phyloP scores from a whole-genome alignment of 148 eudicot genomes.

The Linanthus parryae region DNA sequence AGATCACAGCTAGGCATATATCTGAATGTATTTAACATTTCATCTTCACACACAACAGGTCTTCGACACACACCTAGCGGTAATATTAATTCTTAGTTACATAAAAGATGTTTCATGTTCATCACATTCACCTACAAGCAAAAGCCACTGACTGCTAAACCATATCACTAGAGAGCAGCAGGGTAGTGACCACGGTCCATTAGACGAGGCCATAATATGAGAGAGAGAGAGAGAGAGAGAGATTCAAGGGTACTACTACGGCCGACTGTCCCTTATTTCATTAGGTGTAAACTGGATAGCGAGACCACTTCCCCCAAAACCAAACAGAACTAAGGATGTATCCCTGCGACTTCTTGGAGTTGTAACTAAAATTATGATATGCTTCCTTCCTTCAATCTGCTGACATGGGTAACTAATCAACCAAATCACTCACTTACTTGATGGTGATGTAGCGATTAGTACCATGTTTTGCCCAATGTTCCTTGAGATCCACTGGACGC shows the following conservation, averaged over 20 bases:
- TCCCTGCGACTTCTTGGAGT: no score
- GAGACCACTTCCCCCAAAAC: not conserved
- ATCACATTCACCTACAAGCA: not conserved
- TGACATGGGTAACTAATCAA: no score
- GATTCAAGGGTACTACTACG: not conserved
- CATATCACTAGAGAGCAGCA: no score
- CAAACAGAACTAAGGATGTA: no score
- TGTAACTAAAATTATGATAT: no score
- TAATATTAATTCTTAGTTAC: not conserved
- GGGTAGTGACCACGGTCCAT: no score
- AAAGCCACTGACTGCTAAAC: no score
- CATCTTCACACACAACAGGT: not conserved
- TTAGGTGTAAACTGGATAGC: not conserved
- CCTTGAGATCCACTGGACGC: slow-evolving; percentile 75
- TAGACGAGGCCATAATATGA: no score
- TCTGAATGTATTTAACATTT: not conserved
- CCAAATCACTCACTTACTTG: slow-evolving; percentile 35
- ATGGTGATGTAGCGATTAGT: slow-evolving; percentile 96
- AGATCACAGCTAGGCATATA: not conserved
- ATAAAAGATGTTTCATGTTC: not conserved
- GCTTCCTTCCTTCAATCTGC: not conserved
- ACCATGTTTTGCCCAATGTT: slow-evolving; percentile 95
- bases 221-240: not conserved
- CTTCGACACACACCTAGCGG: not conserved
- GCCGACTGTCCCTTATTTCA: not conserved